Base-by-base conservation (phyloP, 164 flowering plant species). In the Berberis thunbergii region DNA sequence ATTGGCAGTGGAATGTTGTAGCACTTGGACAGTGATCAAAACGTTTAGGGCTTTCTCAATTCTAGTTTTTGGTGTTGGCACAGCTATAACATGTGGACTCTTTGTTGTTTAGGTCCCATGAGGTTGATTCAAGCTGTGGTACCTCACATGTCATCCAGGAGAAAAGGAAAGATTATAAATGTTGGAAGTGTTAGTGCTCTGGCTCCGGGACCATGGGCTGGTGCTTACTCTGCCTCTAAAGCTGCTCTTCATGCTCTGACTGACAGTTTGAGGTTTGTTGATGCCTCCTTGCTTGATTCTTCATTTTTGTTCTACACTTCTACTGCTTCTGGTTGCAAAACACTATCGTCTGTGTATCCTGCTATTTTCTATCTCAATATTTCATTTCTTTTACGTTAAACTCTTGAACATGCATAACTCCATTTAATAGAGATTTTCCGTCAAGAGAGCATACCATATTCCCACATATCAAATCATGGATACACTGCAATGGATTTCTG, bases 121-220 rank as follows among this genome's bases (percentile, higher is more conserved):
- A 85, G 96, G 68, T 48, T 90, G 79, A 71, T 88, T 77, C 98
- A 93, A 75, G 46, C 60, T 57, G 60, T 41, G 57, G 84, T 83
- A 40, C 98, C 94, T 62, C 96, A 90, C 75, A 86, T 93, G 98
- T 86, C 83, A 62, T 70, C 81, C 43, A 84, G 85, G 75, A 81
- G 71, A 67, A 82, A 83, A 76, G 97, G 98, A 54, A 90, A 85
- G 76, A 81, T 94, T 45, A 96, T 89, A 45, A 91, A 57, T 41
- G 9, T 57, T 57, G 60, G 60, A 57, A 91, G 99, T 71, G 81
- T 86, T 41, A n/a, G 84, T 54, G 96, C 70, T 55, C 38, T 87
- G 76, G 86, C 81, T 4, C 88, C 96, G 53, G 76, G 79, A 59
- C 97, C 99, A 12, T 90, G 98, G 98, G 80, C 86, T 41, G 99